Base-by-base conservation (phyloP, 2,329 filamentous ascomycete species). In the Ceratocystis colombiana region DNA sequence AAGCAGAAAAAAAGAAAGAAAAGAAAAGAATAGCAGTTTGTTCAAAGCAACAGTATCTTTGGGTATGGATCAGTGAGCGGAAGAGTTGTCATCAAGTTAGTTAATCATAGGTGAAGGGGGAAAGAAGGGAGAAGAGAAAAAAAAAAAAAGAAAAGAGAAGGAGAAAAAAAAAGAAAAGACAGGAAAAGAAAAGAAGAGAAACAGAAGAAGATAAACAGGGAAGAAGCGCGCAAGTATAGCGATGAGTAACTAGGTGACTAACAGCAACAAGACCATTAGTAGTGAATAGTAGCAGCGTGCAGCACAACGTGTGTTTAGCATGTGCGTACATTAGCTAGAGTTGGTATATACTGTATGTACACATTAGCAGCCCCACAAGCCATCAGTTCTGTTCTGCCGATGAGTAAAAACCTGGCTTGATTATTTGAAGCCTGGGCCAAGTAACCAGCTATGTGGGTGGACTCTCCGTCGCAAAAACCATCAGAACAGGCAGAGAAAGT, bases 201-300 rank as follows among this genome's bases (percentile, higher is more conserved):
- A 55, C 8, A n/a, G 25, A 55, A 28, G 50, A 65, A 62, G 50
- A 64, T 25, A 63, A 45, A 53, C 37, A 46, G 33, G 59, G 53
- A 45, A 48, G 59, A 57, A 44, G 64, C 53, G 41, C 25, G 1
- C 12, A 41, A 41, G 12, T 41, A 41, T 12, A 12, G 37, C 37
- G 37, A 41, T 15, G 37, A 41, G 37, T 12, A 41, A 12, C 37
- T 41, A 41, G 37, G 37, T 41, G 10, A 41, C 37, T 41, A 59
- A 59, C 55, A 33, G 28, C 55, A 28, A 28, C 48, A 53, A 41
- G 37, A 41, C 37, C 37, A 33, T 33, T 7, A 33, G 30, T 33
- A 33, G 30, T 33, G 30, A 33, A 33, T 33, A 28, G 5, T 5
- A 28, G 28, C 28, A 28, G 28, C 3, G 28, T 3, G 37, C 37